Evolutionary conservation across 2,329 filamentous ascomycete species (phyloP).

Genomic region (Neofusicoccum sp.): DNA sequence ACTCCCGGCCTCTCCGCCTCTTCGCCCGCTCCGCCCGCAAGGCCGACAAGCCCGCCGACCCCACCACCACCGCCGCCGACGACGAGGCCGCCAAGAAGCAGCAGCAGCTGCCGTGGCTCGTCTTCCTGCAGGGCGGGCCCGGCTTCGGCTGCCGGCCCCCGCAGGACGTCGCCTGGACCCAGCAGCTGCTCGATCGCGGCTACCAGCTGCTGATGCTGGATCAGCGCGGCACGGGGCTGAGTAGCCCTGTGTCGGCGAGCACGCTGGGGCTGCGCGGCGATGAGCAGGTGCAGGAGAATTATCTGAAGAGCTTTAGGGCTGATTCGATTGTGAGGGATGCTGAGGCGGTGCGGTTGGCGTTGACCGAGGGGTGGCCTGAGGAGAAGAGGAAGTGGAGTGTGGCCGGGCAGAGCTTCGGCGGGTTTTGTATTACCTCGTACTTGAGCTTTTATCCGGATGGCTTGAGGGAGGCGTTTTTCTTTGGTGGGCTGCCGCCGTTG

Average conservation of each 20-base stretch:
- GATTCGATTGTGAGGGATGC: constrained; percentile 89
- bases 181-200: constrained; percentile 71
- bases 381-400: constrained; percentile 80
- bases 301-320: constrained; percentile 82
- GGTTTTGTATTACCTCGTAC: constrained; percentile 83
- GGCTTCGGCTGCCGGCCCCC: constrained; percentile 77
- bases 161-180: constrained; percentile 72
- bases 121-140: constrained; percentile 85
- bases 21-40: constrained; percentile 77
- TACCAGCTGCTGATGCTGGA: constrained; percentile 87
- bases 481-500: constrained; percentile 75
- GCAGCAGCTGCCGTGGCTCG: constrained; percentile 59
- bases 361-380: constrained; percentile 70
- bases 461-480: constrained; percentile 78
- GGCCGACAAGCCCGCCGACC: constrained; percentile 63
- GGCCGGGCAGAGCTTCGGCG: constrained; percentile 90
- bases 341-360: constrained; percentile 76
- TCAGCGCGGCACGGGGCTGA: constrained; percentile 86
- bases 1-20: constrained; percentile 58
- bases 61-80: constrained; percentile 48
- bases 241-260: constrained; percentile 74
- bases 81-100: constrained; percentile 44
- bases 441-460: constrained; percentile 78
- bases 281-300: constrained; percentile 71
- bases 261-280: constrained; percentile 67